These are phyloP conservation scores for Leishmania mexicana DNA, from an alignment of 208 protist species.

Conservation along the genomic window DNA sequence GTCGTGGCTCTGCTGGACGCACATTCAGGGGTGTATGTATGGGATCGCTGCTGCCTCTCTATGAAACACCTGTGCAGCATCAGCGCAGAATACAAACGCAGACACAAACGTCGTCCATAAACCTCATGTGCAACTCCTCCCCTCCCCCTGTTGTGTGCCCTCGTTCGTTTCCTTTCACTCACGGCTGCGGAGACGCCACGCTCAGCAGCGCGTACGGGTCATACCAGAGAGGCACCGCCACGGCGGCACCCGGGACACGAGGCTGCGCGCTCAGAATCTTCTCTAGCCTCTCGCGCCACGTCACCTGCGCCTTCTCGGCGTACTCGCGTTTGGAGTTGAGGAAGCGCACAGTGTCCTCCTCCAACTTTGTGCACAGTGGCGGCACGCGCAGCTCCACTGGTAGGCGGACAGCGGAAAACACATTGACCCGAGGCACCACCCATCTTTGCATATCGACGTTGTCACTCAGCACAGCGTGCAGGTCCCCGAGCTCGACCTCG, in stretches of 20 bases:
- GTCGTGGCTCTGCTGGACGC: neutral
- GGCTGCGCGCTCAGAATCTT: conserved; percentile 17
- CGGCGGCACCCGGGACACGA: conserved; percentile 1
- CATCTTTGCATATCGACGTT: conserved; percentile 55
- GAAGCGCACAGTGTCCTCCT: conserved; percentile 58
- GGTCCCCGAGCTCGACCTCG: conserved; percentile 20
- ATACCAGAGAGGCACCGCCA: conserved; percentile 75
- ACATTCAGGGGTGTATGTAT: neutral
- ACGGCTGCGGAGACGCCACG: conserved; percentile 27
- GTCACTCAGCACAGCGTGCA: conserved; percentile 41
- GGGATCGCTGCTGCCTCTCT: neutral
- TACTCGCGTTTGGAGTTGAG: conserved; percentile 54
- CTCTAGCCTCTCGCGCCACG: conserved; percentile 46
- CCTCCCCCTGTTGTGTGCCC: neutral
- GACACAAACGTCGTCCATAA: neutral
- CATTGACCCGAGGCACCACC: conserved; percentile 58
- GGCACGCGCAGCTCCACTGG: conserved; percentile 67
- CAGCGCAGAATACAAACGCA: neutral
- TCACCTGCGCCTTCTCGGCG: conserved; percentile 45
- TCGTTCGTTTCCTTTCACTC: neutral
- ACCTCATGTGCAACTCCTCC: neutral
- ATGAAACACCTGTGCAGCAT: neutral
- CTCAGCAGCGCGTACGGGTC: conserved; percentile 74
- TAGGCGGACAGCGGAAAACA: conserved; percentile 52
- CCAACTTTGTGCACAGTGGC: conserved; percentile 44